phyloP scores from a whole-genome alignment of 2,329 filamentous ascomycete species.

The Rutstroemia sp. region DNA sequence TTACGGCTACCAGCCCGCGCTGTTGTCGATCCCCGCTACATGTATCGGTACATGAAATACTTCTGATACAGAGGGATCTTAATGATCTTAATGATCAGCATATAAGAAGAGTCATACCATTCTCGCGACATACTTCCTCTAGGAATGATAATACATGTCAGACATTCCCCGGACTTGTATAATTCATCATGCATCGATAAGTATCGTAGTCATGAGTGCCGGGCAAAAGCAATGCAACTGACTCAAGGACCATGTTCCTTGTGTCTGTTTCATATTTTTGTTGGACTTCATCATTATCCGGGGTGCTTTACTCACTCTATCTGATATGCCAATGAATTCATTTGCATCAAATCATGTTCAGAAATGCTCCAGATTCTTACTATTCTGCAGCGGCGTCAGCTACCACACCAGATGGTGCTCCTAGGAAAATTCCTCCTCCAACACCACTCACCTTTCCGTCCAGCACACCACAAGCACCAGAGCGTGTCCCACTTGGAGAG shows the following conservation, averaged over 20 bases:
- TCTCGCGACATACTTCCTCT: not conserved
- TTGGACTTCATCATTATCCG: not conserved
- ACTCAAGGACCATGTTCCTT: not conserved
- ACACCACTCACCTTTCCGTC: conserved; percentile 24
- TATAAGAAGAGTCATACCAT: not conserved
- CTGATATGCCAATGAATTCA: not conserved
- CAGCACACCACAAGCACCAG: conserved; percentile 24
- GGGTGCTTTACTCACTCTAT: no score
- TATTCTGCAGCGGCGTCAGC: conserved; percentile 10
- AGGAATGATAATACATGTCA: not conserved
- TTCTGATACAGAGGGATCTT: not conserved
- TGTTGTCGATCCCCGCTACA: not conserved
- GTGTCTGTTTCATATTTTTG: not conserved
- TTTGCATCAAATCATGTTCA: not conserved
- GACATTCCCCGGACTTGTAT: not conserved
- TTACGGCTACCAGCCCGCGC: no score
- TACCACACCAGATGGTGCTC: conserved; percentile 15
- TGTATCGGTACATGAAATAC: not conserved
- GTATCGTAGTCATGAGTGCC: not conserved
- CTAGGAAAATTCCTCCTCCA: conserved; percentile 20
- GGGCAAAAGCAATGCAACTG: not conserved
- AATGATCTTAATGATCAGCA: not conserved
- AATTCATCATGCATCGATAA: not conserved
- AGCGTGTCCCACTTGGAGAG: conserved; percentile 15
- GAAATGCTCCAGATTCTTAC: conserved; percentile 12